Evolutionary conservation across 805 yeast genomes (phyloP).

Genomic region (Cyberlindnera meyerae): DNA sequence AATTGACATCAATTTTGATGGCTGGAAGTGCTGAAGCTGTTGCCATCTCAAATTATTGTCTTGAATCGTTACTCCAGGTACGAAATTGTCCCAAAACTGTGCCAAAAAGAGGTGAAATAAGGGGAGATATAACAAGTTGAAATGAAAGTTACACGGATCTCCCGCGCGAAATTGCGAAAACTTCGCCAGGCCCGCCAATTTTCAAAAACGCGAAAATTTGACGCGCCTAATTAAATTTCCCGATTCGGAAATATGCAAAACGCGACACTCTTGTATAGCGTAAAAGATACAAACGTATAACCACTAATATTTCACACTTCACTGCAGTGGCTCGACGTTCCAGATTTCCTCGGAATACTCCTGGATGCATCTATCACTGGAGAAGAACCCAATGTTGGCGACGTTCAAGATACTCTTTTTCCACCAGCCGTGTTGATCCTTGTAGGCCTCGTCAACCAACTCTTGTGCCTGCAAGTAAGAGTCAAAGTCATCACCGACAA

Average conservation of each 20-base stretch:
- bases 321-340: slow-evolving; percentile 70
- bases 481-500: slow-evolving; percentile 86
- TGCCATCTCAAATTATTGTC: slow-evolving; percentile 16
- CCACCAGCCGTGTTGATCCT: slow-evolving; percentile 66
- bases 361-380: slow-evolving; percentile 84
- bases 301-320: too few relatives aligned
- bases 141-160: too few relatives aligned
- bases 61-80: too few relatives aligned
- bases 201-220: too few relatives aligned
- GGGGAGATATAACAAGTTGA: too few relatives aligned
- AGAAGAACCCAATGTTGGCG: slow-evolving; percentile 91
- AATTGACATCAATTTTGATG: slow-evolving; percentile 68
- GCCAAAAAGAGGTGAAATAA: too few relatives aligned
- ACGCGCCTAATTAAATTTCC: too few relatives aligned
- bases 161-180: neutral
- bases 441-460: slow-evolving; percentile 67
- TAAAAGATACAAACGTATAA: too few relatives aligned
- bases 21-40: slow-evolving; percentile 44
- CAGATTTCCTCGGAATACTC: slow-evolving; percentile 91
- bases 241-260: too few relatives aligned
- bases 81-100: too few relatives aligned
- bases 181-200: too few relatives aligned
- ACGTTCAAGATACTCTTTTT: slow-evolving; percentile 73
- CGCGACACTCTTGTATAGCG: too few relatives aligned
- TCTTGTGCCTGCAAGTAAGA: slow-evolving; percentile 79